Conservation (phyloP, 129 eudicot species). For the Saussurea involucrata region DNA sequence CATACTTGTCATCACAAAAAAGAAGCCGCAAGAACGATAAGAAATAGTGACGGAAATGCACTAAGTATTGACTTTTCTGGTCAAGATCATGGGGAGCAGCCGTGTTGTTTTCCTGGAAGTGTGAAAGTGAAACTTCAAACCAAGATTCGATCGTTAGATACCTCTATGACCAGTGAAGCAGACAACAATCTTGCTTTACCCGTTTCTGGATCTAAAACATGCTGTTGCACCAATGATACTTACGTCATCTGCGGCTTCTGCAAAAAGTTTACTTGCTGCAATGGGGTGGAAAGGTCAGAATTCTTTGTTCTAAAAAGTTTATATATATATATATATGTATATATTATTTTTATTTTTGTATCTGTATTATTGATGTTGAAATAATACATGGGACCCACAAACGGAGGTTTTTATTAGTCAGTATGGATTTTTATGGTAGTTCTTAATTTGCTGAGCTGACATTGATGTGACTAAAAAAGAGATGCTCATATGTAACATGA, state of each 20-base stretch:
- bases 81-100: slow-evolving; percentile 40
- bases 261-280: slow-evolving; percentile 30
- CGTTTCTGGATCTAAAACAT: slow-evolving; percentile 37
- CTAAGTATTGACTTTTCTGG: slow-evolving; percentile 38
- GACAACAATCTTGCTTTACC: slow-evolving; percentile 36
- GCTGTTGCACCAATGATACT: slow-evolving; percentile 34
- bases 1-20: slow-evolving; percentile 36
- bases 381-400: neutral
- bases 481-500: neutral
- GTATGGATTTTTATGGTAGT: neutral
- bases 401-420: neutral
- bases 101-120: slow-evolving; percentile 38
- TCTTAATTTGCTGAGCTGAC: neutral
- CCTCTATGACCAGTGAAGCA: slow-evolving; percentile 27
- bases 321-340: neutral
- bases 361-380: neutral
- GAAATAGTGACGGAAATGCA: slow-evolving; percentile 81
- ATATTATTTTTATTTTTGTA: neutral
- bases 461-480: neutral
- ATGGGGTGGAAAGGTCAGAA: slow-evolving; percentile 40
- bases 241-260: slow-evolving; percentile 32
- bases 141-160: slow-evolving; percentile 42
- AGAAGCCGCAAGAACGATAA: slow-evolving; percentile 49
- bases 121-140: slow-evolving; percentile 32
- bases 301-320: neutral